phyloP scores from a whole-genome alignment of 257 asterid genomes.

The Mentha longifolia region DNA sequence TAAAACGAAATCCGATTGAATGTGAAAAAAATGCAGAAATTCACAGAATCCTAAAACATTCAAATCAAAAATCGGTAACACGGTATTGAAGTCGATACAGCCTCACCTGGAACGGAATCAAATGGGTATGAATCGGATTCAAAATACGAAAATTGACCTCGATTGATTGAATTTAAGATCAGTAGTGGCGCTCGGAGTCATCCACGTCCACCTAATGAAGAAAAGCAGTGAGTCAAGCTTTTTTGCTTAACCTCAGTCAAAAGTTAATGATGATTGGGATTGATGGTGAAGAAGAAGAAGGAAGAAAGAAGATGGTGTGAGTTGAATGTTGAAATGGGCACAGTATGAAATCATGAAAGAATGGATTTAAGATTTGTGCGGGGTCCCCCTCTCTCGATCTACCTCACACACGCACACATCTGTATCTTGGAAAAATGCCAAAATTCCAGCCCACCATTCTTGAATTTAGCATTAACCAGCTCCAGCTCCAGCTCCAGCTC shows the following conservation, averaged over 20 bases:
- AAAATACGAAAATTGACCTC: background rate
- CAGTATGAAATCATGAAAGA: constrained; percentile 22
- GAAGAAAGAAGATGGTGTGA: background rate
- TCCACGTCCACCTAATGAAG: constrained; percentile 25
- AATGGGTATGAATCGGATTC: constrained; percentile 37
- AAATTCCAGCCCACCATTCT: constrained; percentile 40
- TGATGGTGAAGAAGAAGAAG: constrained; percentile 26
- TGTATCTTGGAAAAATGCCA: constrained; percentile 33
- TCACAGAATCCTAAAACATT: background rate
- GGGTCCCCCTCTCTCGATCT: constrained; percentile 7
- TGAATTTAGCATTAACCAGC: constrained; percentile 32
- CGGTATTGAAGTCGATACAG: background rate
- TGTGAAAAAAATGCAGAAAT: background rate
- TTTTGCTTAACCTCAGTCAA: constrained; percentile 9
- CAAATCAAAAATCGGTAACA: constrained; percentile 21
- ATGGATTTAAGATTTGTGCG: constrained; percentile 2
- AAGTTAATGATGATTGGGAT: constrained; percentile 27
- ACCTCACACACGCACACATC: background rate
- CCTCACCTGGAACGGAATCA: constrained; percentile 31
- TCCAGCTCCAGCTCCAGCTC: too few relatives aligned
- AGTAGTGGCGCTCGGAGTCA: constrained; percentile 17
- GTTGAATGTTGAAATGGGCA: constrained; percentile 29
- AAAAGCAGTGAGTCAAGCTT: background rate
- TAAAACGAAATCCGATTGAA: background rate
- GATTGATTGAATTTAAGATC: constrained; percentile 17